A percentile compares a stretch with the other conserved stretches of the same genome.
These are phyloP conservation scores for Cladosporium sphaerospermum DNA, from an alignment of 2,329 filamentous ascomycete genomes.

Conservation along the genomic window DNA sequence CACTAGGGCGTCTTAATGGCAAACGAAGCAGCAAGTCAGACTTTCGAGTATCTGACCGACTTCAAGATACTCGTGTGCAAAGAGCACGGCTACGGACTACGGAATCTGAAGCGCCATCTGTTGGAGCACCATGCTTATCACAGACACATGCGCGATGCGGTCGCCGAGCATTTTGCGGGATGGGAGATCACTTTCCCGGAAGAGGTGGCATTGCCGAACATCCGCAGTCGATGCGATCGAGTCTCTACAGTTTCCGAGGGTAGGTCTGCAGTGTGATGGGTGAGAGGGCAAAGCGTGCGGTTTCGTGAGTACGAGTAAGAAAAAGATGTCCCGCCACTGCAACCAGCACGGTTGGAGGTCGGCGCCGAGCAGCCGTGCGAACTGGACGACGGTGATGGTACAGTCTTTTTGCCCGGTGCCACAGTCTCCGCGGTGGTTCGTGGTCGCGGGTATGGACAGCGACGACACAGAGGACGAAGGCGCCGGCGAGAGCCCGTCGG, in stretches of 20 bases:
- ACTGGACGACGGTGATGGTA: background rate
- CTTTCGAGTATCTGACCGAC: background rate
- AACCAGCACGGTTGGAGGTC: background rate
- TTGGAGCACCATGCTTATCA: background rate
- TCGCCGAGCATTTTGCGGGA: background rate
- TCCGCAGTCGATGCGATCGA: background rate
- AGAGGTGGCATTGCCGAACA: background rate
- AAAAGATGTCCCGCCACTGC: background rate
- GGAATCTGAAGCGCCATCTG: background rate
- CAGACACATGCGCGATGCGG: background rate
- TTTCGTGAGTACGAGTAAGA: background rate
- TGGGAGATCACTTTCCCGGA: background rate
- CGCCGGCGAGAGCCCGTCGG: background rate
- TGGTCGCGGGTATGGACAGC: background rate
- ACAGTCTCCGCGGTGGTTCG: background rate
- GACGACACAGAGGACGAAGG: background rate
- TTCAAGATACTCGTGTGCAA: background rate
- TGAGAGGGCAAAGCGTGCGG: background rate
- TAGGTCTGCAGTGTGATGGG: background rate
- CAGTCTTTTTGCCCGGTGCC: background rate
- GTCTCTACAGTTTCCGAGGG: background rate
- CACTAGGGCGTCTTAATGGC: too few relatives aligned
- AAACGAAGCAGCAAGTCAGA: background rate
- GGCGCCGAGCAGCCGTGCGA: background rate
- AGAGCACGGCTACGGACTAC: background rate